These are phyloP conservation scores for Russula lepida DNA, from an alignment of 768 basidiomycete species.

Conservation along the genomic window DNA sequence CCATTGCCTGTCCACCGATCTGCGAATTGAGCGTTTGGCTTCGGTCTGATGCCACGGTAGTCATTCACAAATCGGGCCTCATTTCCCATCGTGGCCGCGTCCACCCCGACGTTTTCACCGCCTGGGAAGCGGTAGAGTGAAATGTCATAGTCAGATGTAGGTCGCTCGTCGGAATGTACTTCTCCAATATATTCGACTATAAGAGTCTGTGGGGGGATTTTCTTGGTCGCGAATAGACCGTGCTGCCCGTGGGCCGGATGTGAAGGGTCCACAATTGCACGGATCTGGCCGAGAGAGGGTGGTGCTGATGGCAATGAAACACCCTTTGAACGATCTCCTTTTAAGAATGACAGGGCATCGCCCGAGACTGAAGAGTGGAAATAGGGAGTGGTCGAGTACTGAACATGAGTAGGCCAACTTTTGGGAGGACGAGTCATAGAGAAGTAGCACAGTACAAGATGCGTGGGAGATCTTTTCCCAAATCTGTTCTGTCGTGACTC, in stretches of 20 bases:
- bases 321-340: background rate
- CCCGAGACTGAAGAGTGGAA: conserved; percentile 54
- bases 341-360: conserved; percentile 28
- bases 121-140: conserved; percentile 55
- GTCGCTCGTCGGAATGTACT: conserved; percentile 70
- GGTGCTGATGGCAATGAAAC: conserved; percentile 7
- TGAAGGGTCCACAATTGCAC: conserved; percentile 39
- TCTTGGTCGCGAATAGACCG: conserved; percentile 73
- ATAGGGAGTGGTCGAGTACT: conserved; percentile 42
- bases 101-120: conserved; percentile 62
- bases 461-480: conserved; percentile 9
- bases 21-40: conserved; percentile 63
- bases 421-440: conserved; percentile 20
- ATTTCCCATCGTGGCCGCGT: conserved; percentile 71
- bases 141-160: conserved; percentile 79
- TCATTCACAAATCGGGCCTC: conserved; percentile 88
- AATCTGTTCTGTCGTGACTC: background rate
- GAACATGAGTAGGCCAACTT: conserved; percentile 47
- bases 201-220: conserved; percentile 55
- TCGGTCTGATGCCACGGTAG: conserved; percentile 66
- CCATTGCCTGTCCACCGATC: conserved; percentile 47
- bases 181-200: conserved; percentile 81
- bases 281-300: conserved; percentile 44
- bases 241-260: conserved; percentile 68
- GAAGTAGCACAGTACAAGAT: background rate